These are phyloP conservation scores for Boehmeria nivea DNA, from an alignment of 306 rosid species.

Conservation along the genomic window DNA sequence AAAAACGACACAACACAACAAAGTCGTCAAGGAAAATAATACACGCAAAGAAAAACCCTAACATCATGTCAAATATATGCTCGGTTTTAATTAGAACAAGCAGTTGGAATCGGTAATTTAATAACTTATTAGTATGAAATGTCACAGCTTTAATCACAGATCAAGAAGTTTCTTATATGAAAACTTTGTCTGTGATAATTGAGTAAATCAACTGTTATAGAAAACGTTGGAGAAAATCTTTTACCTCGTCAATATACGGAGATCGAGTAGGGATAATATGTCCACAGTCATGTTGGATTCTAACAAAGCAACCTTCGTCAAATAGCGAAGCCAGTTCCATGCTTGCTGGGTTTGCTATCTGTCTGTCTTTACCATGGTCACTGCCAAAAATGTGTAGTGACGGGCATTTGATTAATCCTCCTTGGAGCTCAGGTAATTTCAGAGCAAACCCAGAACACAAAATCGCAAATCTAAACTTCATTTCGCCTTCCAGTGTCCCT, in stretches of 20 bases:
- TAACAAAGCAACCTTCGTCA: constrained; percentile 46
- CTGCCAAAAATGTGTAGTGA: constrained; percentile 81
- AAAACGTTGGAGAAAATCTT: constrained; percentile 59
- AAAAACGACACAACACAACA: no score
- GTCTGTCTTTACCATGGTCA: constrained; percentile 67
- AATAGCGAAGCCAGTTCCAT: constrained; percentile 63
- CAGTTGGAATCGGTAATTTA: no score
- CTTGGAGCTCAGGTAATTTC: constrained; percentile 29
- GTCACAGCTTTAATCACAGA: no score
- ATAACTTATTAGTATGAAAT: no score
- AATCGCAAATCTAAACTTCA: constrained; percentile 63
- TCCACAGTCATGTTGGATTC: constrained; percentile 67
- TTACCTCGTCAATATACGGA: constrained; percentile 69
- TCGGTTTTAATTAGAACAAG: no score
- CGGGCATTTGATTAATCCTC: constrained; percentile 45
- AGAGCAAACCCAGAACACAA: constrained; percentile 72
- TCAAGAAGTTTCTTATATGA: no score
- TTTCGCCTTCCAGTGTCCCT: constrained; percentile 31
- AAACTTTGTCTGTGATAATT: no score
- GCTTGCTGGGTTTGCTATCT: constrained; percentile 68
- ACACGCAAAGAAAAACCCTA: no score
- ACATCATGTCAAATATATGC: no score
- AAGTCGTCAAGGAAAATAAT: no score
- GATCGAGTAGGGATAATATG: constrained; percentile 78
- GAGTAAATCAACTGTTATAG: constrained; percentile 5